A percentile compares a stretch with the other conserved stretches of the same genome.
Evolutionary conservation across 768 basidiomycete genomes (phyloP).

Genomic region (Kwoniella mangroviensis): DNA sequence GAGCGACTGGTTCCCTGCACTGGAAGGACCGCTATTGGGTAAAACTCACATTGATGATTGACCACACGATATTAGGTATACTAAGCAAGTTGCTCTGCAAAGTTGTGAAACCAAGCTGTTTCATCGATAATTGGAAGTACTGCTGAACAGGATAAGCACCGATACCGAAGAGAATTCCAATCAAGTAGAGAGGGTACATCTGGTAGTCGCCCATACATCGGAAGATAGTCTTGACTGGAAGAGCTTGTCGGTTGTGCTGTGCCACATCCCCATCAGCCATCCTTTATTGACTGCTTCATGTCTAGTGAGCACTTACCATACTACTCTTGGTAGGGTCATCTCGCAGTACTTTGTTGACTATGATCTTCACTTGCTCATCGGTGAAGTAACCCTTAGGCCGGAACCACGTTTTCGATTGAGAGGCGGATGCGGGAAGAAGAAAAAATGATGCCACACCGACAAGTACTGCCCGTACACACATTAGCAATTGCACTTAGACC

Average conservation of each 20-base stretch:
- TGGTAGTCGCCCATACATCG: constrained; percentile 51
- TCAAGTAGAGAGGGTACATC: constrained; percentile 54
- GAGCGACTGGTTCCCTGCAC: no score
- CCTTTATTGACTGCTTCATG: background rate
- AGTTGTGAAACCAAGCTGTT: constrained; percentile 53
- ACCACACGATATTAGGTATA: constrained; percentile 50
- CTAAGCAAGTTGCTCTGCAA: constrained; percentile 55
- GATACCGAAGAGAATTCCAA: constrained; percentile 56
- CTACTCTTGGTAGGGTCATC: constrained; percentile 37
- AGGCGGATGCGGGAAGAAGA: constrained; percentile 50
- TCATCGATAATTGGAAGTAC: constrained; percentile 53
- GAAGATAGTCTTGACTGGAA: constrained; percentile 45
- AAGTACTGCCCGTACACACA: constrained; percentile 20
- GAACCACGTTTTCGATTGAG: constrained; percentile 49
- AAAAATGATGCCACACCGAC: constrained; percentile 57
- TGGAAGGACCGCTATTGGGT: no score
- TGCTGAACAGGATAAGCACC: constrained; percentile 42
- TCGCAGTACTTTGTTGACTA: constrained; percentile 50
- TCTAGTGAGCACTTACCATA: constrained; percentile 25
- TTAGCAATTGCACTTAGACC: background rate
- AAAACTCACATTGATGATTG: constrained; percentile 46
- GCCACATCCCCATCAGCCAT: background rate
- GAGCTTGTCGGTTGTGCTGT: constrained; percentile 60
- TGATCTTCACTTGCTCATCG: constrained; percentile 55
- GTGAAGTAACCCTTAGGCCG: constrained; percentile 56